These are phyloP conservation scores for Penicillium crustosum DNA, from an alignment of 2,329 filamentous ascomycete species.

Conservation along the genomic window DNA sequence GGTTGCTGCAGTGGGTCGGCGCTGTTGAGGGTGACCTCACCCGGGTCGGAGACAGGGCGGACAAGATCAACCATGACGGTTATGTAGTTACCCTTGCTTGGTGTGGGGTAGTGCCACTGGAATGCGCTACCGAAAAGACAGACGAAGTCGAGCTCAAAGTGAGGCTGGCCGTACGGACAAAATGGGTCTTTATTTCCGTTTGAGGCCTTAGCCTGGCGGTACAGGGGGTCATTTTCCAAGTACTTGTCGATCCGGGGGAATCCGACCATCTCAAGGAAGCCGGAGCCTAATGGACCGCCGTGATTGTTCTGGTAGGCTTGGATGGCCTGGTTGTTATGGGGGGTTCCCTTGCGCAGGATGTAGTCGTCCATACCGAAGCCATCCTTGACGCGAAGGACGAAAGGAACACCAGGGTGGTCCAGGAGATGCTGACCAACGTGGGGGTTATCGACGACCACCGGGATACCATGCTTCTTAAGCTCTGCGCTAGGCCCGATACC, in stretches of 20 bases:
- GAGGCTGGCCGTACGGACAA: slow-evolving; percentile 57
- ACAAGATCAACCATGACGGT: slow-evolving; percentile 58
- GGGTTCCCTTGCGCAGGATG: slow-evolving; percentile 38
- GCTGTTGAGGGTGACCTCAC: slow-evolving; percentile 43
- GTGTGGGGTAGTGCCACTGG: slow-evolving; percentile 51
- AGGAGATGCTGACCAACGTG: slow-evolving; percentile 36
- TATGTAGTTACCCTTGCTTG: slow-evolving; percentile 51
- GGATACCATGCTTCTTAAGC: slow-evolving; percentile 35
- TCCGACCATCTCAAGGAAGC: slow-evolving; percentile 54
- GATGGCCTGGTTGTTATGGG: slow-evolving; percentile 34
- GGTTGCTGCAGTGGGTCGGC: slow-evolving; percentile 41
- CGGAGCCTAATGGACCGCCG: slow-evolving; percentile 45
- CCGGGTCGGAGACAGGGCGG: slow-evolving; percentile 47
- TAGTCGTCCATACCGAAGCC: slow-evolving; percentile 43
- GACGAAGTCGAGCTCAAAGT: slow-evolving; percentile 64
- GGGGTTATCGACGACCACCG: slow-evolving; percentile 33
- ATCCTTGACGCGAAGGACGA: slow-evolving; percentile 47
- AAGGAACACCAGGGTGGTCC: slow-evolving; percentile 45
- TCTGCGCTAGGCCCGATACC: slow-evolving; percentile 48
- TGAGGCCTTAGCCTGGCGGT: slow-evolving; percentile 44
- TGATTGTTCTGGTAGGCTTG: slow-evolving; percentile 40
- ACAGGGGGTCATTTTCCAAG: slow-evolving; percentile 51
- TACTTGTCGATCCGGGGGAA: slow-evolving; percentile 60
- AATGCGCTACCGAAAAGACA: slow-evolving; percentile 56
- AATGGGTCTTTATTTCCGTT: slow-evolving; percentile 54